phyloP scores from a whole-genome alignment of 257 asterid genomes.

The Nicotiana undulata region DNA sequence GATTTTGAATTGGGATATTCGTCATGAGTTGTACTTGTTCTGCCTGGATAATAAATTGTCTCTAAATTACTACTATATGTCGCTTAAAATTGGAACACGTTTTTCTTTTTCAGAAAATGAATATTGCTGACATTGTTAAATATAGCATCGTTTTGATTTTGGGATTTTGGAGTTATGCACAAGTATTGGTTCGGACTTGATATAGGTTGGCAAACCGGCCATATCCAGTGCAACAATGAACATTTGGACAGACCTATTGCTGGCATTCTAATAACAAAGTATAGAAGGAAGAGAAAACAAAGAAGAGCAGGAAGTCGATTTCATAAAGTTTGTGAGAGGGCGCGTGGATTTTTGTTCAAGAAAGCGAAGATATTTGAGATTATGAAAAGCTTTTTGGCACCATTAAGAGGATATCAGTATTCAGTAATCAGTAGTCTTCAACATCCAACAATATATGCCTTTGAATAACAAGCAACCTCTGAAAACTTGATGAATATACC shows the following conservation, averaged over 20 bases:
- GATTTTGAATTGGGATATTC: too few relatives aligned
- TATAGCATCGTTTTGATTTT: too few relatives aligned
- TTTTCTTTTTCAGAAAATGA: too few relatives aligned
- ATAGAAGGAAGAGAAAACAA: not conserved
- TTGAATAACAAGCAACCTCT: not conserved
- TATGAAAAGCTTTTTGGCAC: not conserved
- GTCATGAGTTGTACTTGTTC: too few relatives aligned
- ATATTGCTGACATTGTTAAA: not conserved
- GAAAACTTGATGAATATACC: not conserved
- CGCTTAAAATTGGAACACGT: too few relatives aligned
- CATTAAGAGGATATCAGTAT: not conserved
- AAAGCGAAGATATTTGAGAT: not conserved
- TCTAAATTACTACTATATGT: too few relatives aligned
- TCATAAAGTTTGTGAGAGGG: not conserved
- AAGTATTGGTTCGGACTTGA: not conserved
- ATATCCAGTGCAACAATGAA: not conserved
- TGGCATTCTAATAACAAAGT: not conserved
- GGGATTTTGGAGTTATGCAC: not conserved
- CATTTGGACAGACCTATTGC: not conserved
- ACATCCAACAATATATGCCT: not conserved
- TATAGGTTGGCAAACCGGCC: not conserved
- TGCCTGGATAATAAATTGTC: too few relatives aligned
- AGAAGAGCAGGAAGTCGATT: not conserved
- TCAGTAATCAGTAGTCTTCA: not conserved
- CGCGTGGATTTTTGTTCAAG: not conserved